phyloP scores from a whole-genome alignment of 106 monocot genomes.

The Dioscorea zingiberensis region DNA sequence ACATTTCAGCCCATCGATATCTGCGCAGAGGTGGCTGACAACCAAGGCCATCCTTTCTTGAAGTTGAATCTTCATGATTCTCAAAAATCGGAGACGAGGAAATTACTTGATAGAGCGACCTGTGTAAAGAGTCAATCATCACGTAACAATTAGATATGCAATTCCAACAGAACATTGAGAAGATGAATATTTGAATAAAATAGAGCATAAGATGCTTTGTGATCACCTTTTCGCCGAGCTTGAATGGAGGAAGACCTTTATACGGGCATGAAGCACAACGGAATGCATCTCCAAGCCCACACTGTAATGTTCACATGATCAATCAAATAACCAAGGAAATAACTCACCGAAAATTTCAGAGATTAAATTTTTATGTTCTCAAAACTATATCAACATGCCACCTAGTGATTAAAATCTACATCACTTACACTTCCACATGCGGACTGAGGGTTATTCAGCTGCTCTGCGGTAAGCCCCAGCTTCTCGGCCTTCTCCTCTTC shows the following conservation, averaged over 20 bases:
- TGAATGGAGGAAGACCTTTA: conserved; percentile 85
- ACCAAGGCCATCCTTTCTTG: too few species aligned
- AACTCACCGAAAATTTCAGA: too few species aligned
- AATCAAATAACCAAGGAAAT: too few species aligned
- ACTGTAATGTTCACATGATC: conserved; percentile 32
- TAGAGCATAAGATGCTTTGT: background rate
- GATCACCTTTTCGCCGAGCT: conserved; percentile 70
- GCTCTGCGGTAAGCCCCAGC: conserved; percentile 65
- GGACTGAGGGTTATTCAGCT: conserved; percentile 81
- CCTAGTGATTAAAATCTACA: too few species aligned
- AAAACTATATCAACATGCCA: too few species aligned
- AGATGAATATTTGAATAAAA: too few species aligned
- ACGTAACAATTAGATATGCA: too few species aligned
- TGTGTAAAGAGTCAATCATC: conserved; percentile 15
- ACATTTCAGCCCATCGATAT: too few species aligned
- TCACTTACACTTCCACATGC: conserved; percentile 82
- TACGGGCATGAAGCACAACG: conserved; percentile 78
- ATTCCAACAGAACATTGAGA: too few species aligned
- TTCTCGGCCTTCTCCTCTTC: conserved; percentile 51
- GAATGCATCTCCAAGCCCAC: conserved; percentile 95
- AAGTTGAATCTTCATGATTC: too few species aligned
- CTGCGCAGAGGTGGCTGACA: too few species aligned
- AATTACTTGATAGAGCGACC: conserved; percentile 57
- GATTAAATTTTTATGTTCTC: too few species aligned
- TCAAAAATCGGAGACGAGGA: conserved; percentile 67